Percentiles rank a stretch among this genome's conserved stretches.
These are phyloP conservation scores for Yamagishiella unicocca DNA, from an alignment of 139 green algal species.

Conservation along the genomic window DNA sequence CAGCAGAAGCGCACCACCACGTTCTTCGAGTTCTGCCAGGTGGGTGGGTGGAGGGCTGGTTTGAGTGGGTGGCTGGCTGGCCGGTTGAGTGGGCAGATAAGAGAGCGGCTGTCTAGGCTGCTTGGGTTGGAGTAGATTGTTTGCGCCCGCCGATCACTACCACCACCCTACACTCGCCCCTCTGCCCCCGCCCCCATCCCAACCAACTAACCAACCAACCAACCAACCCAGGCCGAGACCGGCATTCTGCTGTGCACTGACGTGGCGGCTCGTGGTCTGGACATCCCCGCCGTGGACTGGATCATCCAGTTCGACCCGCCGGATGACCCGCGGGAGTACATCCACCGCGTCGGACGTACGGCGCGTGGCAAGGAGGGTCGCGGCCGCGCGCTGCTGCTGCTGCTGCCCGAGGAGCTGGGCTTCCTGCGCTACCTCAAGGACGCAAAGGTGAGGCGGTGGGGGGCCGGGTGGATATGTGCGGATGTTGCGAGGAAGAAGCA, in stretches of 20 bases:
- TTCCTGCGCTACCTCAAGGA: constrained; percentile 95
- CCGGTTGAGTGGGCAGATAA: too few relatives aligned
- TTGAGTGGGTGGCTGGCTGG: too few relatives aligned
- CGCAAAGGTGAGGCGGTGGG: constrained; percentile 62
- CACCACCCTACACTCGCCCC: too few relatives aligned
- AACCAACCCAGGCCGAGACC: constrained; percentile 77
- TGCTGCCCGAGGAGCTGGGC: constrained; percentile 95
- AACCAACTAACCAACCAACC: too few relatives aligned
- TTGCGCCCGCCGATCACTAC: too few relatives aligned
- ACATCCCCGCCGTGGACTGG: constrained; percentile 98
- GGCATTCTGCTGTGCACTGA: constrained; percentile 98
- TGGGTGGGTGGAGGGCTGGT: not conserved
- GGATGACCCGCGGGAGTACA: constrained; percentile 96
- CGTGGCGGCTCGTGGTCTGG: constrained; percentile 96
- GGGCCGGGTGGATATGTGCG: not conserved
- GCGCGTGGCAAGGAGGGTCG: constrained; percentile 87
- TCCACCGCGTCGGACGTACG: constrained; percentile 94
- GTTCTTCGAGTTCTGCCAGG: constrained; percentile 97
- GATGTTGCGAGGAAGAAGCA: too few relatives aligned
- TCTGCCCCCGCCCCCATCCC: too few relatives aligned
- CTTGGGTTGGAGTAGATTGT: too few relatives aligned
- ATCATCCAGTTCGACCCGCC: constrained; percentile 99
- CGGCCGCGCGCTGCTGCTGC: constrained; percentile 94
- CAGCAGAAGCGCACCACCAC: constrained; percentile 96
- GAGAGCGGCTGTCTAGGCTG: too few relatives aligned